Conservation (phyloP, 2,329 filamentous ascomycete genomes). For the Fonsecaea monophora region DNA sequence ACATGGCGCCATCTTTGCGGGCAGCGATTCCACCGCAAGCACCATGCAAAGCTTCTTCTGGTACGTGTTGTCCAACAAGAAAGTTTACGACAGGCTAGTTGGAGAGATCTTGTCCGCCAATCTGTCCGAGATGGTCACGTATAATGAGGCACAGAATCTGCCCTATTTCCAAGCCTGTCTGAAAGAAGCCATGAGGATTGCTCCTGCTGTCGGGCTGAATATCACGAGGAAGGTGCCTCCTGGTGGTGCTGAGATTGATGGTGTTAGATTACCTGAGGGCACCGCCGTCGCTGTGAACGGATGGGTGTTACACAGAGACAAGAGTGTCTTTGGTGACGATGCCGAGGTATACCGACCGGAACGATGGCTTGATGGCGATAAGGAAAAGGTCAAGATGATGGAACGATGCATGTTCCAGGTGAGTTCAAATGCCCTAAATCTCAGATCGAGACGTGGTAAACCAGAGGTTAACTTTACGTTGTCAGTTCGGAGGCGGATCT, state of each 20-base stretch:
- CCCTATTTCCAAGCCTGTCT: constrained; percentile 38
- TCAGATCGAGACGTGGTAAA: not conserved
- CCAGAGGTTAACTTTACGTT: not conserved
- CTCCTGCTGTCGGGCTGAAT: constrained; percentile 41
- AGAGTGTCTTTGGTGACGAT: constrained; percentile 49
- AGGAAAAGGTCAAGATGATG: constrained; percentile 53
- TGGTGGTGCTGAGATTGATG: constrained; percentile 35
- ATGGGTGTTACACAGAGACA: constrained; percentile 53
- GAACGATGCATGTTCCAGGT: constrained; percentile 65
- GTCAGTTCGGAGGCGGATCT: constrained; percentile 59
- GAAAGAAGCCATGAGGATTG: constrained; percentile 40
- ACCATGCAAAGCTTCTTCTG: constrained; percentile 66
- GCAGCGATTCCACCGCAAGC: constrained; percentile 67
- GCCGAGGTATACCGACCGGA: constrained; percentile 53
- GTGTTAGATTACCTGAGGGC: constrained; percentile 33
- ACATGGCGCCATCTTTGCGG: constrained; percentile 59
- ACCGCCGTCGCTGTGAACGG: constrained; percentile 40
- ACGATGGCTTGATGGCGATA: constrained; percentile 50
- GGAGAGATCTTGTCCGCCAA: constrained; percentile 46
- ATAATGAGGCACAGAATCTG: constrained; percentile 35
- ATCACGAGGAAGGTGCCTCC: constrained; percentile 41
- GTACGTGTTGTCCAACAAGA: constrained; percentile 55
- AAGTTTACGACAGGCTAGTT: constrained; percentile 57
- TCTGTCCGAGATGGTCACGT: constrained; percentile 37
- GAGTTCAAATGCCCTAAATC: constrained; percentile 23